These are phyloP conservation scores for Porcisia hertigi DNA, from an alignment of 208 protist species.

Conservation along the genomic window DNA sequence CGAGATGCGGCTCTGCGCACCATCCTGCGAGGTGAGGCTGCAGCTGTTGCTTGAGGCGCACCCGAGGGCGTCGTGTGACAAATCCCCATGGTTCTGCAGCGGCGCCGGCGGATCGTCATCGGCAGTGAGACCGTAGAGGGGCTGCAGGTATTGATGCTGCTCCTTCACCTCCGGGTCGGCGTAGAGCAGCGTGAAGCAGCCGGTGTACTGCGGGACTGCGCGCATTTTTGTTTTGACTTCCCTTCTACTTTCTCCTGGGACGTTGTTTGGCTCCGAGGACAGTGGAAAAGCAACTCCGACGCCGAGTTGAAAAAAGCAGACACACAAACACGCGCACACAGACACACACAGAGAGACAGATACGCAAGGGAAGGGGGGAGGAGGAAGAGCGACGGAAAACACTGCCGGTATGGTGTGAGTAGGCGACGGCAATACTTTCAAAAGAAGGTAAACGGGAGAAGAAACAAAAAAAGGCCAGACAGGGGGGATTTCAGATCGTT, in stretches of 20 bases:
- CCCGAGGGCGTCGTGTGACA: neutral
- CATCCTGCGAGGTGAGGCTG: conserved; percentile 2
- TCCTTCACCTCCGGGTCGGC: conserved; percentile 28
- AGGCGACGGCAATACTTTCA: neutral
- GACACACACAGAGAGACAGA: too few species aligned
- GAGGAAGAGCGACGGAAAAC: too few species aligned
- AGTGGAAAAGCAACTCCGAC: too few species aligned
- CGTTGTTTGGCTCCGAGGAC: too few species aligned
- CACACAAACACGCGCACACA: too few species aligned
- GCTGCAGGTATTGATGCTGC: conserved; percentile 31
- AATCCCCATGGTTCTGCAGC: neutral
- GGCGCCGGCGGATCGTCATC: conserved; percentile 23
- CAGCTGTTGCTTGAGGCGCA: conserved; percentile 2
- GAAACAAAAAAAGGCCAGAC: too few species aligned
- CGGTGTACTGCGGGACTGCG: conserved; percentile 8
- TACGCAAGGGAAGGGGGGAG: too few species aligned
- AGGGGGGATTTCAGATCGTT: too few species aligned
- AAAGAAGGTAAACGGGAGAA: neutral
- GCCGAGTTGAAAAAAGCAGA: too few species aligned
- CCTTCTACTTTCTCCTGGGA: too few species aligned
- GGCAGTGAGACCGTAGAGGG: conserved; percentile 36
- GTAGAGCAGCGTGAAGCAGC: conserved; percentile 36
- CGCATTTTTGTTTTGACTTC: conserved; percentile 2
- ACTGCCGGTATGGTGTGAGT: too few species aligned
- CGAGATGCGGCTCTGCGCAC: neutral